Base-by-base conservation (phyloP, 2,329 filamentous ascomycete species). In the Fusarium pininemorale region DNA sequence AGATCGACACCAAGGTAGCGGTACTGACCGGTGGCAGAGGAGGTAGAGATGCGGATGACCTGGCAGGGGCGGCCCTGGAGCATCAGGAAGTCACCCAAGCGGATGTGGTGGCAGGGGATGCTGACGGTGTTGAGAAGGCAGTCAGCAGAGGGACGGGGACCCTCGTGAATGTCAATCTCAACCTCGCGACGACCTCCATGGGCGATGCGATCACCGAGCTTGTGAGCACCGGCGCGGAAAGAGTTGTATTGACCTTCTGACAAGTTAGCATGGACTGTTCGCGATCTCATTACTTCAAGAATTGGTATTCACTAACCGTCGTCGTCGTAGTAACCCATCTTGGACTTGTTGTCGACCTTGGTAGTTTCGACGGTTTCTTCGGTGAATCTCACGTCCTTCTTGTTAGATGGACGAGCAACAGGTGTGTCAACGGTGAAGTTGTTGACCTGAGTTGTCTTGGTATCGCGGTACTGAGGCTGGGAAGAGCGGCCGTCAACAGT, bases 11-110 rank as follows among this genome's bases (percentile, higher is more conserved):
- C 96, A 75, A 99, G 94, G 91, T 98, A 99, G 84, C 96, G 94
- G 92, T 99, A 96, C 91, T 99, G 96, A 85, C 96, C 96, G 73
- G 96, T 99, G 88, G 97, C 96, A 78, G 94, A 90, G 66, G 96
- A 98, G 86, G 95, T 98, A 79, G 95, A 98, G 92, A 99, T 98
- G 84, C 96, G 96, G 90, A 99, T 99, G 85, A 99, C 96, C 91
- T 99, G 96, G 93, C 95, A 98, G 82, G 96, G 95, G 80, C 96
- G 96, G 85, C 96, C 96, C 90, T 99, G 96, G 78, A 99, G 94
- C 88, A 98, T 97, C 87, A 99, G 87, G 87, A 99, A 94, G 87
- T 99, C 96, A 85, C 96, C 96, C 81, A 98, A 94, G 88, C 96
- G 96, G 88, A 99, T 96, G 90, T 98, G 97, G 91, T 99, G 94